phyloP scores from a whole-genome alignment of 768 basidiomycete genomes.

The Leccinum uliginosum region DNA sequence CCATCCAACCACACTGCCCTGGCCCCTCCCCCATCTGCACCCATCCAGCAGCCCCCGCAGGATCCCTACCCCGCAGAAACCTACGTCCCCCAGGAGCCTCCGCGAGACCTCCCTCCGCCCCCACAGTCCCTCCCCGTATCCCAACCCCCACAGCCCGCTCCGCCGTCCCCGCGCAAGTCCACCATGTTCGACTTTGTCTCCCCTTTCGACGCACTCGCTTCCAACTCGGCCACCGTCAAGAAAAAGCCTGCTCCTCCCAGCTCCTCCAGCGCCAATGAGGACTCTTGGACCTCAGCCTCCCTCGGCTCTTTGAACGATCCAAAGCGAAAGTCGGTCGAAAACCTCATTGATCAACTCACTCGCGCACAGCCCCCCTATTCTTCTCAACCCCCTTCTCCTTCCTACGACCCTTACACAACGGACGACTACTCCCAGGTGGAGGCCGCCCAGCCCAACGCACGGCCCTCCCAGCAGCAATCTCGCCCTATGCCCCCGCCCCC shows the following conservation, averaged over 20 bases:
- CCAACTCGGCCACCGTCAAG: slow-evolving; percentile 46
- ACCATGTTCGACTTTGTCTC: slow-evolving; percentile 84
- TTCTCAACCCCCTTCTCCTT: slow-evolving; percentile 35
- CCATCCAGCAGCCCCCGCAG: slow-evolving; percentile 30
- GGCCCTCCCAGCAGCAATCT: slow-evolving; percentile 22
- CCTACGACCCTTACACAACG: slow-evolving; percentile 37
- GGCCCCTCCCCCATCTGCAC: slow-evolving; percentile 43
- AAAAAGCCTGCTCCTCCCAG: slow-evolving; percentile 55
- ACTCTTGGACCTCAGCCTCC: slow-evolving; percentile 48
- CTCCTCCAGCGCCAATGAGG: slow-evolving; percentile 48
- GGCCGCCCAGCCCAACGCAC: slow-evolving; percentile 16
- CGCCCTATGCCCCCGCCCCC: slow-evolving; percentile 50
- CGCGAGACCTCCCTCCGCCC: slow-evolving; percentile 22
- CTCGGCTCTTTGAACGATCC: slow-evolving; percentile 37
- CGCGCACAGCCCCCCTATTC: slow-evolving; percentile 37
- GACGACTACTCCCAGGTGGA: slow-evolving; percentile 46
- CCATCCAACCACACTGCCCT: slow-evolving; percentile 33
- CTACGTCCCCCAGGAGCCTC: slow-evolving; percentile 22
- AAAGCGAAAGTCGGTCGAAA: slow-evolving; percentile 81
- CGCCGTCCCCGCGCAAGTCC: slow-evolving; percentile 70
- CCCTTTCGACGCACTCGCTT: slow-evolving; percentile 74
- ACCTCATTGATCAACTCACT: slow-evolving; percentile 70
- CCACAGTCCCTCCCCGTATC: slow-evolving; percentile 21
- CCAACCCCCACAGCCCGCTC: slow-evolving; percentile 40
- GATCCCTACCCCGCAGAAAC: slow-evolving; percentile 39